phyloP scores from a whole-genome alignment of 306 rosid genomes.

The Trifolium fragiferum region DNA sequence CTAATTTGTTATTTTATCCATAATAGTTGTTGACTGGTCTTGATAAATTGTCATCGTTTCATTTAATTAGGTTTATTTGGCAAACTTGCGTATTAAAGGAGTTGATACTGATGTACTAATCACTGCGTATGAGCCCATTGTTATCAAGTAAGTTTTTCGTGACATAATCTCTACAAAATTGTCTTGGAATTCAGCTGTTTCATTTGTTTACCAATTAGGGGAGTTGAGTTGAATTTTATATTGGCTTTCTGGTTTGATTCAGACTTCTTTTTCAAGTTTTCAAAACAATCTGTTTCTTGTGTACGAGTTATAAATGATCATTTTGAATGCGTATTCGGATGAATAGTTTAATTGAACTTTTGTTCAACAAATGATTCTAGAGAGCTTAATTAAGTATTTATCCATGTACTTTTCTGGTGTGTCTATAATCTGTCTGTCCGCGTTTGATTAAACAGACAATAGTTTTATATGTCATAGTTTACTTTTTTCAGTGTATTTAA shows the following conservation, averaged over 20 bases:
- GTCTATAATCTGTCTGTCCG: neutral
- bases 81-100: slow-evolving; percentile 80
- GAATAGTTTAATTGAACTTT: neutral
- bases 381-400: neutral
- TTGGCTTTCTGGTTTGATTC: neutral
- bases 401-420: neutral
- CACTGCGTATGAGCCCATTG: slow-evolving; percentile 86
- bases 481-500: neutral
- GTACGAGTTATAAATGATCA: neutral
- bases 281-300: neutral
- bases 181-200: slow-evolving; percentile 21
- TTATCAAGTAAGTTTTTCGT: slow-evolving; percentile 70
- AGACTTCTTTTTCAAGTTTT: neutral
- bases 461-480: neutral
- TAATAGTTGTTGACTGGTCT: neutral
- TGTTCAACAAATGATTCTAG: neutral
- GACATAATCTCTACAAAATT: slow-evolving; percentile 9
- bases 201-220: slow-evolving; percentile 11
- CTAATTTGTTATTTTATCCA: slow-evolving; percentile 22
- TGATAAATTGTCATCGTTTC: neutral
- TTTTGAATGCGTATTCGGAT: neutral
- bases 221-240: slow-evolving; percentile 29
- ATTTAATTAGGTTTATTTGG: slow-evolving; percentile 76
- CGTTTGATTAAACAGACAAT: neutral
- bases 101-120: slow-evolving; percentile 80